Conservation (phyloP, 345 rosid species). For the Stellera chamaejasme region DNA sequence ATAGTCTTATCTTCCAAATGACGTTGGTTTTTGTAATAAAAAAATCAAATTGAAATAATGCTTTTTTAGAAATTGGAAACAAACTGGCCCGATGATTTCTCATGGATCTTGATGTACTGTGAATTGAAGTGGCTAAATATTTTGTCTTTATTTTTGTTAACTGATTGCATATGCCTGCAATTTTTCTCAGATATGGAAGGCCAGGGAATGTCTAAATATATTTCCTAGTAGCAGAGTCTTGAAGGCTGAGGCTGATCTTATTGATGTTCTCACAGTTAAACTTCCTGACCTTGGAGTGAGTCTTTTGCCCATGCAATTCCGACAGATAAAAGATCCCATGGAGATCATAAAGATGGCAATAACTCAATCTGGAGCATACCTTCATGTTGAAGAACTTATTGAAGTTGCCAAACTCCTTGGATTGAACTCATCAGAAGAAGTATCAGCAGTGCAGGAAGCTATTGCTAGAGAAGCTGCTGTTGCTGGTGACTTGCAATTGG, state of each 20-base stretch:
- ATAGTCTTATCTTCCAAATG: no score
- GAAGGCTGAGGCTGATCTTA: constrained; percentile 74
- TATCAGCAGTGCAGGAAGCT: constrained; percentile 85
- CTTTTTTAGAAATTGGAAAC: no score
- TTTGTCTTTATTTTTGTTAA: neutral
- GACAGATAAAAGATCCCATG: constrained; percentile 94
- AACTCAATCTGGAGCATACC: constrained; percentile 80
- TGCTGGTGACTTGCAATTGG: constrained; percentile 94
- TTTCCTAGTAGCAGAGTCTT: constrained; percentile 74
- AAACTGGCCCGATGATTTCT: no score
- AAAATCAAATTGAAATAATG: no score
- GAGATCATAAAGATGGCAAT: constrained; percentile 95
- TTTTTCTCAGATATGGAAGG: constrained; percentile 82
- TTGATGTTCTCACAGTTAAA: constrained; percentile 78
- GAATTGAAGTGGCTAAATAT: neutral
- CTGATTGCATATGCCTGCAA: constrained; percentile 13
- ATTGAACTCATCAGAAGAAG: constrained; percentile 63
- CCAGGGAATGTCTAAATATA: constrained; percentile 84
- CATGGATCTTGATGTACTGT: neutral
- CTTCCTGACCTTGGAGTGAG: constrained; percentile 93
- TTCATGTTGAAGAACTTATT: constrained; percentile 81
- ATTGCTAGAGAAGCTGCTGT: constrained; percentile 99
- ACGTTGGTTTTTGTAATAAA: no score
- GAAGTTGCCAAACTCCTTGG: constrained; percentile 98
- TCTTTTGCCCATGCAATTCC: constrained; percentile 83